Evolutionary conservation across 208 protist genomes (phyloP).

Genomic region (Plasmodiophora brassicae): DNA sequence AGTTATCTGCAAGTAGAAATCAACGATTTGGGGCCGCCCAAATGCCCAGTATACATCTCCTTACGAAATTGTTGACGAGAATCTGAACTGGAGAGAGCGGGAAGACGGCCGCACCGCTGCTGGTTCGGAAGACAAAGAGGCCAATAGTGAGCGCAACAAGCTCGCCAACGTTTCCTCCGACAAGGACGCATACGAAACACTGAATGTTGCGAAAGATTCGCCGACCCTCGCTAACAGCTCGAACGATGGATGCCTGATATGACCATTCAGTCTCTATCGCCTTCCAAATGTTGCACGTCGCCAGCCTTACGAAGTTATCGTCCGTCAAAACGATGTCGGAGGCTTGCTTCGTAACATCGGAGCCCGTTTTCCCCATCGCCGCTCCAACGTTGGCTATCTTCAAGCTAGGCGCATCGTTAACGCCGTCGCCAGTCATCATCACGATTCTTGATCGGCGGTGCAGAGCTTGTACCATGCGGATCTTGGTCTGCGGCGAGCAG

Average conservation of each 20-base stretch:
- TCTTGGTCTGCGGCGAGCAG: conserved; percentile 32
- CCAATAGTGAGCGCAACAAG: neutral
- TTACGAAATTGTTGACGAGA: conserved; percentile 9
- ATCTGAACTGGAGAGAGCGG: conserved; percentile 3
- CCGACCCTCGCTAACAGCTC: neutral
- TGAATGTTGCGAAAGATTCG: conserved; percentile 7
- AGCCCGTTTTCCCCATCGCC: conserved; percentile 22
- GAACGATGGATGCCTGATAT: neutral
- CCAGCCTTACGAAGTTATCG: conserved; percentile 49
- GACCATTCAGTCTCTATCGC: too few species aligned
- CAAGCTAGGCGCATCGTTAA: conserved; percentile 87
- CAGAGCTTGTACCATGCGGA: conserved; percentile 11
- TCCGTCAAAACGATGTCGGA: conserved; percentile 45
- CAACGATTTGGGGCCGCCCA: neutral
- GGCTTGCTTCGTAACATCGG: conserved; percentile 30
- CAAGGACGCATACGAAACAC: neutral
- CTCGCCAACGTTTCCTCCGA: conserved; percentile 17
- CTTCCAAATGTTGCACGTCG: too few species aligned
- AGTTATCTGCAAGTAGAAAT: neutral
- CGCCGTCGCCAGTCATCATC: conserved; percentile 69
- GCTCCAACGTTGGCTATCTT: conserved; percentile 67
- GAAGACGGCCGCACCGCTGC: neutral
- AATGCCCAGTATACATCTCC: neutral
- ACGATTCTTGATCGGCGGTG: conserved; percentile 34
- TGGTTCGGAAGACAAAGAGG: neutral